Base-by-base conservation (phyloP, 148 eudicot genomes). In the Vaccinium corymbosum region DNA sequence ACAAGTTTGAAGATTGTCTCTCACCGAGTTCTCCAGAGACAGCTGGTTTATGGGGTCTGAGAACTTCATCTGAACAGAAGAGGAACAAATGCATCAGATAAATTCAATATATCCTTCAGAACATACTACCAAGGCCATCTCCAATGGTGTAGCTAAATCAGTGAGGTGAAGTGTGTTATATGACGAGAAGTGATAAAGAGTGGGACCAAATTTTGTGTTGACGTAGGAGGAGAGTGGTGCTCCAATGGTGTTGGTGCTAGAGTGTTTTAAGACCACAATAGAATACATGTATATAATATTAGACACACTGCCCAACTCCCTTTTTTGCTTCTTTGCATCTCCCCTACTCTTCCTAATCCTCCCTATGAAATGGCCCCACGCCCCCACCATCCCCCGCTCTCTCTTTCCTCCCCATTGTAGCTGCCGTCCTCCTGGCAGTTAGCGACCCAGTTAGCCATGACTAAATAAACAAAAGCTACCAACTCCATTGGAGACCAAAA, bases 1-100 rank as follows among this genome's bases (percentile, higher is more conserved):
- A 90, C 99, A 94, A 46, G 98, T 94, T 84, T 97, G 97, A 83
- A 97, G 99, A 82, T 94, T 97, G 38, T 95, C 99, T 80, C 89
- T 93, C 90, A 97, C 91, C 25, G 93, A 93, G 76, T 89, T 94
- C 90, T 97, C 97, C 64, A 97, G 80, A 35, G 99, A 93, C 91
- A 93, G 86, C 86, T 93, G 93, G 86, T 91, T 91, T 82, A 95
- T 87, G 55, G 97, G 98, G 83, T 97, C 99, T 4, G 93, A 92
- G 48, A 95, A 73, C 84, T 97, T 97, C 85, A 97, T 97, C 99
- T 97, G 86, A 80, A 78, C 80, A 68, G 15, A 22, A 84, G 81
- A 48, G 35, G 19, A 25, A 62, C 20, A 50, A 22, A 50, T 82
- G 50, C 55, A 71, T 77, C 62, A 86, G 80, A 78, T 4, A 62